Conservation (phyloP, 345 rosid species). For the Capsella bursapastoris region DNA sequence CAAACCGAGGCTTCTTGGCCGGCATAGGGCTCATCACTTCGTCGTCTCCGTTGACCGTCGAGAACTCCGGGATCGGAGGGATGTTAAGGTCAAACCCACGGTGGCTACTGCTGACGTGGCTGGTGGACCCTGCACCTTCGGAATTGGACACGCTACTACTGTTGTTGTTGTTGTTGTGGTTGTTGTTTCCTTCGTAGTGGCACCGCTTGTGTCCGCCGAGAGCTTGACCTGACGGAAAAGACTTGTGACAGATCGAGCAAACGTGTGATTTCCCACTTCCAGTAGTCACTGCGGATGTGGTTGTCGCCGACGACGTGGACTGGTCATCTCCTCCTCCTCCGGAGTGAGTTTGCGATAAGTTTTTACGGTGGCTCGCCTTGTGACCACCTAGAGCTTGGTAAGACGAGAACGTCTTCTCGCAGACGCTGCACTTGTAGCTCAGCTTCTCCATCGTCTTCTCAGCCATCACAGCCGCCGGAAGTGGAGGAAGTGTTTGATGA, state of each 20-base stretch:
- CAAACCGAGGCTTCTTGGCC: slow-evolving; percentile 51
- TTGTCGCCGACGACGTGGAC: slow-evolving; percentile 26
- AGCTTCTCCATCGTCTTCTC: slow-evolving; percentile 34
- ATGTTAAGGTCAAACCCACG: slow-evolving; percentile 71
- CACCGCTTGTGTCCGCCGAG: slow-evolving; percentile 80
- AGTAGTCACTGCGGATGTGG: slow-evolving; percentile 16
- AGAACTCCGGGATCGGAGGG: slow-evolving; percentile 69
- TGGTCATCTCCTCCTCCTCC: slow-evolving; percentile 39
- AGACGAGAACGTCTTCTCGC: slow-evolving; percentile 52
- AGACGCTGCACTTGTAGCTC: slow-evolving; percentile 56
- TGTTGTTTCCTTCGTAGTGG: slow-evolving; percentile 61
- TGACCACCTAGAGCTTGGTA: slow-evolving; percentile 67
- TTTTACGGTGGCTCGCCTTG: slow-evolving; percentile 58
- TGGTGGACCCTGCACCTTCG: slow-evolving; percentile 65
- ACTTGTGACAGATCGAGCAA: slow-evolving; percentile 67
- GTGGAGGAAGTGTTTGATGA: slow-evolving; percentile 25
- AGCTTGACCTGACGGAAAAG: slow-evolving; percentile 74
- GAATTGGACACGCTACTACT: slow-evolving; percentile 50
- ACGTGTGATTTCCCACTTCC: slow-evolving; percentile 50
- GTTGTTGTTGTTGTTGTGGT: slow-evolving; percentile 12
- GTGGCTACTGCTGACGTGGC: slow-evolving; percentile 57
- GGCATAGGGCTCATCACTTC: slow-evolving; percentile 66
- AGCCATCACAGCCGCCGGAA: slow-evolving; percentile 2
- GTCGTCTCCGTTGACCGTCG: slow-evolving; percentile 46
- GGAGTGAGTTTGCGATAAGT: slow-evolving; percentile 33